Evolutionary conservation across 139 green algal species (phyloP).

Genomic region (Closterium sp.): DNA sequence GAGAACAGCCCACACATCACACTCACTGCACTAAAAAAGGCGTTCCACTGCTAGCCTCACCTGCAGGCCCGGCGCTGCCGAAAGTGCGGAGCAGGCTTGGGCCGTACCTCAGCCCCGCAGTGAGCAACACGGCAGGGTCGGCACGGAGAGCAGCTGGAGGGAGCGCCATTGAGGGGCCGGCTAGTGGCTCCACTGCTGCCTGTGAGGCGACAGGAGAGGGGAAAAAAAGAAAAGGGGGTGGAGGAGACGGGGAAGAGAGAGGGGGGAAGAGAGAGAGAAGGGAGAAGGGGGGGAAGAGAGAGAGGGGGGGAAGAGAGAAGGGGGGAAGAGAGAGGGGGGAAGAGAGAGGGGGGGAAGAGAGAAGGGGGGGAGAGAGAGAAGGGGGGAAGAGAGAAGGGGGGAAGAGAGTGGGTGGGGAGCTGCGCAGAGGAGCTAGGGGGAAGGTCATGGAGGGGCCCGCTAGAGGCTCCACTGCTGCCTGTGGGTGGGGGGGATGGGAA

Average conservation of each 20-base stretch:
- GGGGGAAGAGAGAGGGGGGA: not conserved
- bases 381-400: not conserved
- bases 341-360: constrained; percentile 13
- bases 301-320: not conserved
- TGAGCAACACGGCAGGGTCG: constrained; percentile 66
- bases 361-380: not conserved
- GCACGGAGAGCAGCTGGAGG: constrained; percentile 79
- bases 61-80: constrained; percentile 38
- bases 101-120: constrained; percentile 29
- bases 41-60: not conserved
- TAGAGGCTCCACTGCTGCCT: constrained; percentile 72
- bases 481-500: not conserved
- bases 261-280: constrained; percentile 25
- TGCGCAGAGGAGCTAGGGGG: constrained; percentile 78
- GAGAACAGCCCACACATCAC: not conserved
- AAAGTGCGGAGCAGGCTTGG: constrained; percentile 18
- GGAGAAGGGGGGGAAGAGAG: not conserved
- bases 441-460: constrained; percentile 72
- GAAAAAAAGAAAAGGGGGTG: not conserved
- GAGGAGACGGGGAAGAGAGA: not conserved
- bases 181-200: constrained; percentile 73
- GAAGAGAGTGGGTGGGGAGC: not conserved
- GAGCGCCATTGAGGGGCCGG: constrained; percentile 71
- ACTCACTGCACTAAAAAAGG: not conserved
- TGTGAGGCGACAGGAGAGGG: not conserved